Evolutionary conservation across 768 basidiomycete species (phyloP).

Genomic region (Clitopilus hobsonii): DNA sequence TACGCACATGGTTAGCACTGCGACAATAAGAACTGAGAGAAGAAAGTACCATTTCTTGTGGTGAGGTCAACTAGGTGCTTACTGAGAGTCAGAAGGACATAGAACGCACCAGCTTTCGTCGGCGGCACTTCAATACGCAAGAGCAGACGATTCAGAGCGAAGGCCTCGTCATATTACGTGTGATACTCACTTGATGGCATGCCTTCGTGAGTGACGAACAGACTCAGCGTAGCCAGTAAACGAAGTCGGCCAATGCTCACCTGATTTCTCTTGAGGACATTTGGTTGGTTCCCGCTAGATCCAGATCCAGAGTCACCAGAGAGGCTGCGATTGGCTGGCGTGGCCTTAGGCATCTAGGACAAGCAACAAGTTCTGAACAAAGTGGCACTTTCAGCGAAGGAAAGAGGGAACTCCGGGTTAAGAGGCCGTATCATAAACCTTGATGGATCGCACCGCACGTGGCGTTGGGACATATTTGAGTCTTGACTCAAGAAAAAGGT

Average conservation of each 20-base stretch:
- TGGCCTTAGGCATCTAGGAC: conserved; percentile 34
- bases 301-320: conserved; percentile 19
- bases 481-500: background rate
- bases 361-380: background rate
- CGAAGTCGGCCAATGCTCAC: conserved; percentile 21
- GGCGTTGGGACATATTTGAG: background rate
- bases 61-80: background rate
- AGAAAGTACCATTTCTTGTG: conserved; percentile 54
- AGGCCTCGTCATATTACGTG: background rate
- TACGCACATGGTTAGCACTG: conserved; percentile 18
- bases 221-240: background rate
- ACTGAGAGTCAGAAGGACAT: conserved; percentile 5
- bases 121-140: conserved; percentile 50
- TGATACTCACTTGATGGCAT: conserved; percentile 44
- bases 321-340: conserved; percentile 19
- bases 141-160: conserved; percentile 13
- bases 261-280: conserved; percentile 51
- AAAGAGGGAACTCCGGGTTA: background rate
- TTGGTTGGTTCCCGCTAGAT: conserved; percentile 30
- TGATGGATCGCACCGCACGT: conserved; percentile 11
- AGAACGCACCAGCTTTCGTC: conserved; percentile 60
- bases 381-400: background rate
- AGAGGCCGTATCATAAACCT: background rate
- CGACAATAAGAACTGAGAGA: conserved; percentile 5
- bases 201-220: conserved; percentile 27